phyloP scores from a whole-genome alignment of 2,329 filamentous ascomycete species.

The Aspergillus brasiliensis region DNA sequence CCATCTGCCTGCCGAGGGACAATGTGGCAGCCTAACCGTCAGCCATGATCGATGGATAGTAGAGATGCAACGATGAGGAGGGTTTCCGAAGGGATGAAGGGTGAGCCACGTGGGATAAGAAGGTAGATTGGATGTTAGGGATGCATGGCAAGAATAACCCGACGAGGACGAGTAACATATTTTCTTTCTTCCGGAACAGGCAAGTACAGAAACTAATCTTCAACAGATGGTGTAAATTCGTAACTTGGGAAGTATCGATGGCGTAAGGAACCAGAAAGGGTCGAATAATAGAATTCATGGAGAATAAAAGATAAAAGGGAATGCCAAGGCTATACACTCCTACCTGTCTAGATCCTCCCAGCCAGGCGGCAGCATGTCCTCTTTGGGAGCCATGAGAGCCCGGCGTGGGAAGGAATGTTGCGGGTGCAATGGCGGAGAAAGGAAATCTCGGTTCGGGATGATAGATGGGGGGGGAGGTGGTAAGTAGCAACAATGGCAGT shows the following conservation, averaged over 20 bases:
- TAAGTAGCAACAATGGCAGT: too few relatives aligned
- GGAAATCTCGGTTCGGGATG: not conserved
- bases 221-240: not conserved
- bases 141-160: not conserved
- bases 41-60: constrained; percentile 28
- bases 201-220: not conserved
- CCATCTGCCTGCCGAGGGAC: constrained; percentile 61
- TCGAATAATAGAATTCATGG: not conserved
- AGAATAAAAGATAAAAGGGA: too few relatives aligned
- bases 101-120: not conserved
- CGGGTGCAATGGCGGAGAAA: constrained; percentile 9
- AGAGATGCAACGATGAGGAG: not conserved
- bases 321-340: constrained; percentile 25
- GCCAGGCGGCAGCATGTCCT: constrained; percentile 43
- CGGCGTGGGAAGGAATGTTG: constrained; percentile 35
- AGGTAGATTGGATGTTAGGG: not conserved
- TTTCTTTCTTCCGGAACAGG: too few relatives aligned
- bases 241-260: not conserved
- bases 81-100: not conserved
- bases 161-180: too few relatives aligned
- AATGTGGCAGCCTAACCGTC: constrained; percentile 66
- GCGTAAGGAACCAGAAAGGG: not conserved
- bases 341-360: constrained; percentile 47
- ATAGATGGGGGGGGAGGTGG: not conserved
- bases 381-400: constrained; percentile 44